These are phyloP conservation scores for Tagetes patula DNA, from an alignment of 129 eudicot genomes.

Conservation along the genomic window DNA sequence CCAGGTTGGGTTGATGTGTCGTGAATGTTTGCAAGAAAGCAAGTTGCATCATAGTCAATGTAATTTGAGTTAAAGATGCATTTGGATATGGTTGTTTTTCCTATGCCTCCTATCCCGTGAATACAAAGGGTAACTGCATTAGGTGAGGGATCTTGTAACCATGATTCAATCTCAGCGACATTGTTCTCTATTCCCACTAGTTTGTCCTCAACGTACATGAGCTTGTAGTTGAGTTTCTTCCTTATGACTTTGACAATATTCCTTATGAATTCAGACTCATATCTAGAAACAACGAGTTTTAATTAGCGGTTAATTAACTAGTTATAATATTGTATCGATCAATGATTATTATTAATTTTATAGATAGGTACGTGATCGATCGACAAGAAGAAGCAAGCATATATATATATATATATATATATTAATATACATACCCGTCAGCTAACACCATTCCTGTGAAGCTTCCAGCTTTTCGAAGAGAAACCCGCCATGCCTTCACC, in stretches of 20 bases:
- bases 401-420: too few relatives aligned
- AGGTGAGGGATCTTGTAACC: slow-evolving; percentile 18
- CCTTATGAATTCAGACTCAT: slow-evolving; percentile 1
- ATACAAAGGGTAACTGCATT: neutral
- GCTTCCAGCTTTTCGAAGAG: slow-evolving; percentile 24
- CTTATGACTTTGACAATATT: neutral
- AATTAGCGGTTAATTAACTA: neutral
- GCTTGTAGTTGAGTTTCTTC: slow-evolving; percentile 5
- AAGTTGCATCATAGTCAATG: slow-evolving; percentile 13
- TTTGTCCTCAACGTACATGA: neutral
- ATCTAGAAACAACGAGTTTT: neutral
- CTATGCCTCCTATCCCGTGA: slow-evolving; percentile 35
- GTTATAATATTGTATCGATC: too few relatives aligned
- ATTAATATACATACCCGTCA: slow-evolving; percentile 15
- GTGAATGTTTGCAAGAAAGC: slow-evolving; percentile 30
- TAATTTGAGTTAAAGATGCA: slow-evolving; percentile 25
- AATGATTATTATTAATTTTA: too few relatives aligned
- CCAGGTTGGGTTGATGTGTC: slow-evolving; percentile 5
- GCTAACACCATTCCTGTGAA: slow-evolving; percentile 22
- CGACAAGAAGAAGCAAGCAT: too few relatives aligned
- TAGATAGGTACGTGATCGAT: too few relatives aligned
- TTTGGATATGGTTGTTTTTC: slow-evolving; percentile 38
- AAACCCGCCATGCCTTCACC: slow-evolving; percentile 16
- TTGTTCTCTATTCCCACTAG: neutral
- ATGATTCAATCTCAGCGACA: slow-evolving; percentile 5